Conservation (phyloP, 140 eudicot genomes). For the Erigeron philadelphicus region DNA sequence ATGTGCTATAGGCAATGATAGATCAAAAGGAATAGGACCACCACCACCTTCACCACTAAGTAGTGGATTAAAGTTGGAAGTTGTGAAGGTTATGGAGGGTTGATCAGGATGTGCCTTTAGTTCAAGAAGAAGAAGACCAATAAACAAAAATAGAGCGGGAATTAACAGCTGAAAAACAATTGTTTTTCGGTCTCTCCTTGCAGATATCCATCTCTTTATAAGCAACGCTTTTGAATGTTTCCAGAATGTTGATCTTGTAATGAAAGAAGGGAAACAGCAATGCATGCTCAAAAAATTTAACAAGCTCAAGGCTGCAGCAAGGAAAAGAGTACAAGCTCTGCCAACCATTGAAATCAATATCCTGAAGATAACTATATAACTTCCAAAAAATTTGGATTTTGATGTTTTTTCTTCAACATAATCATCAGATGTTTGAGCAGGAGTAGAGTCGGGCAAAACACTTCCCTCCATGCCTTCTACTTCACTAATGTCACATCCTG, state of each 20-base stretch:
- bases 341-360: constrained; percentile 43
- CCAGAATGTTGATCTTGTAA: constrained; percentile 82
- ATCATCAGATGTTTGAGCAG: constrained; percentile 35
- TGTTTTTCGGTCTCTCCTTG: constrained; percentile 77
- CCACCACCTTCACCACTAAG: constrained; percentile 96
- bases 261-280: constrained; percentile 64
- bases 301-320: constrained; percentile 44
- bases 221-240: constrained; percentile 83
- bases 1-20: constrained; percentile 58
- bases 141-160: constrained; percentile 80
- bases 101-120: constrained; percentile 93
- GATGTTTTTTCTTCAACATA: constrained; percentile 33
- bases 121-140: constrained; percentile 73
- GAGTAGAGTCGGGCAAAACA: constrained; percentile 34
- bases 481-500: constrained; percentile 75
- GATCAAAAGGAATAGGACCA: constrained; percentile 91
- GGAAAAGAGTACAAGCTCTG: constrained; percentile 40
- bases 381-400: constrained; percentile 49
- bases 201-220: constrained; percentile 76
- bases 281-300: constrained; percentile 54
- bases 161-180: constrained; percentile 79
- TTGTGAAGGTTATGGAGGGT: constrained; percentile 76
- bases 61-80: constrained; percentile 83
- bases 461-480: constrained; percentile 40
- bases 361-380: constrained; percentile 40